These are phyloP conservation scores for Ogataea chonburiensis DNA, from an alignment of 805 yeast genomes.

Conservation along the genomic window DNA sequence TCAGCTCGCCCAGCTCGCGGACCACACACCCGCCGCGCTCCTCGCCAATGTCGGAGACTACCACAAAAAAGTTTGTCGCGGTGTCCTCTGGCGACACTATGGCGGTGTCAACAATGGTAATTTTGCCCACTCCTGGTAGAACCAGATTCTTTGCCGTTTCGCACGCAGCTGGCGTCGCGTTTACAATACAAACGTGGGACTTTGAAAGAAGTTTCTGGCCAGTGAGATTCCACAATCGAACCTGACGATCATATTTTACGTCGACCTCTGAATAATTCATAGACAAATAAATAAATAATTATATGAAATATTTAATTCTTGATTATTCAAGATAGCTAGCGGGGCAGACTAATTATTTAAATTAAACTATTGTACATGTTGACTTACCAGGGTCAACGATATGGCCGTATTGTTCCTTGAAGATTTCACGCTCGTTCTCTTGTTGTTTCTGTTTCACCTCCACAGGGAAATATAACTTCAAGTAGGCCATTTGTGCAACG, in stretches of 20 bases:
- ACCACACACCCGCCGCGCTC: slow-evolving; percentile 41
- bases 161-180: slow-evolving; percentile 54
- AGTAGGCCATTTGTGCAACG: slow-evolving; percentile 45
- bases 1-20: slow-evolving; percentile 51
- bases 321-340: too few relatives aligned
- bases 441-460: slow-evolving; percentile 63
- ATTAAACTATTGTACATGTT: slow-evolving; percentile 23
- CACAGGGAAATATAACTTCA: slow-evolving; percentile 61
- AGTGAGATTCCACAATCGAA: slow-evolving; percentile 77
- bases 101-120: slow-evolving; percentile 55
- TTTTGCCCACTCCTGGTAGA: slow-evolving; percentile 64
- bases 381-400: slow-evolving; percentile 30
- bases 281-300: background rate
- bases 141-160: slow-evolving; percentile 78
- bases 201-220: slow-evolving; percentile 67
- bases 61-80: slow-evolving; percentile 62
- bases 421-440: slow-evolving; percentile 50
- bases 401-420: slow-evolving; percentile 41
- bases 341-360: too few relatives aligned
- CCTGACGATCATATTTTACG: slow-evolving; percentile 78
- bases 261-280: slow-evolving; percentile 38
- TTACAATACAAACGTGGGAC: slow-evolving; percentile 61
- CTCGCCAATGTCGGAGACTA: slow-evolving; percentile 42
- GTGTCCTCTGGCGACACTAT: slow-evolving; percentile 44
- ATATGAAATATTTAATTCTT: too few relatives aligned